These are phyloP conservation scores for Arthrobotrys megalospora DNA, from an alignment of 2,329 filamentous ascomycete species.

Conservation along the genomic window DNA sequence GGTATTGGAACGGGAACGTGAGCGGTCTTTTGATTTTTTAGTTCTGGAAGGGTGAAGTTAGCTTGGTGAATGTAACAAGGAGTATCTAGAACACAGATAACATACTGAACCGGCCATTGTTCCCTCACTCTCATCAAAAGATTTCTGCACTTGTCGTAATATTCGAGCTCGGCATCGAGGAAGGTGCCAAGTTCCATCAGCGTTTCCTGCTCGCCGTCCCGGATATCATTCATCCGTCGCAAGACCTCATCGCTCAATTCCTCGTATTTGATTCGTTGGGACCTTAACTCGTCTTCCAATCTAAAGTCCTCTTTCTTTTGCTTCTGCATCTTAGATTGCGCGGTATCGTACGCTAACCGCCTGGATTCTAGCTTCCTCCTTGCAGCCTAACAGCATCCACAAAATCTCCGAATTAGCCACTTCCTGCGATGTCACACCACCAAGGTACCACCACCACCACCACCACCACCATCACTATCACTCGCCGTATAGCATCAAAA, in stretches of 20 bases:
- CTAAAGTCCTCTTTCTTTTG: conserved; percentile 93
- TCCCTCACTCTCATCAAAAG: conserved; percentile 80
- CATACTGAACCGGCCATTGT: conserved; percentile 78
- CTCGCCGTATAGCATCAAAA: background rate
- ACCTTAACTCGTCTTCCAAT: conserved; percentile 90
- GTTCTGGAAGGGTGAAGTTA: conserved; percentile 55
- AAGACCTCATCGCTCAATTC: conserved; percentile 93
- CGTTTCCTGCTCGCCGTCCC: conserved; percentile 88
- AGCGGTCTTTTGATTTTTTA: conserved; percentile 64
- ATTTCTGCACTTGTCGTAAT: conserved; percentile 90
- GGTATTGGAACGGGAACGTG: conserved; percentile 75
- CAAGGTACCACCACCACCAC: background rate
- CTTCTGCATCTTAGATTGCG: conserved; percentile 90
- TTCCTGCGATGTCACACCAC: conserved; percentile 34
- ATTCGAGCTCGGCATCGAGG: conserved; percentile 88
- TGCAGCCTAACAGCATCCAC: conserved; percentile 72
- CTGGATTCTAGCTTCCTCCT: conserved; percentile 95
- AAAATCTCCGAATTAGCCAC: conserved; percentile 58
- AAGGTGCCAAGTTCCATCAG: conserved; percentile 84
- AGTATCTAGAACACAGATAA: conserved; percentile 46
- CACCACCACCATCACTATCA: background rate
- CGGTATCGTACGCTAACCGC: conserved; percentile 90
- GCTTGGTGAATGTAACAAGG: conserved; percentile 26
- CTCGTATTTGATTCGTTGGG: conserved; percentile 95
- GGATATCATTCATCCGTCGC: conserved; percentile 95